phyloP scores from a whole-genome alignment of 352 stramenopile genomes.

The Phytophthora chlamydospora region DNA sequence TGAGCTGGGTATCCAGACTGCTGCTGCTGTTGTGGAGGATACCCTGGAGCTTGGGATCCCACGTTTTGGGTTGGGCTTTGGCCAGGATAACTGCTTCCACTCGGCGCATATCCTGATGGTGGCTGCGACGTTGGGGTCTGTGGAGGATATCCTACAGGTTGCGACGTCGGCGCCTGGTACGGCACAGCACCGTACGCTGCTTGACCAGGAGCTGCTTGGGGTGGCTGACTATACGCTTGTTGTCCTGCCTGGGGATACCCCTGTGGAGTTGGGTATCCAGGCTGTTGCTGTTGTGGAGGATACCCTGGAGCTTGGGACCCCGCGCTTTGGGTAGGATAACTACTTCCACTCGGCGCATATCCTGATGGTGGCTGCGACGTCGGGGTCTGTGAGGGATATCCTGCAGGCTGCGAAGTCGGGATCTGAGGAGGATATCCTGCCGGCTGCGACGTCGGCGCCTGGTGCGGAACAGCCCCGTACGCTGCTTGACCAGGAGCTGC shows the following conservation, averaged over 20 bases:
- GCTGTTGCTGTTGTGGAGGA: constrained; percentile 36
- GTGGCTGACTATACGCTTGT: constrained; percentile 28
- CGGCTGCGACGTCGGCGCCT: constrained; percentile 21
- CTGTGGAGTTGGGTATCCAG: constrained; percentile 23
- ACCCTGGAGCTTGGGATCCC: constrained; percentile 16
- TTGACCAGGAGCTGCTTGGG: constrained; percentile 16
- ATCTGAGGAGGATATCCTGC: constrained; percentile 22
- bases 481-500: constrained; percentile 13
- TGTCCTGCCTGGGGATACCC: constrained; percentile 33
- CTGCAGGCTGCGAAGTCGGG: constrained; percentile 15
- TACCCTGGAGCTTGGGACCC: constrained; percentile 29
- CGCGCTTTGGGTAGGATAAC: constrained; percentile 39
- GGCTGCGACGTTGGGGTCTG: constrained; percentile 7
- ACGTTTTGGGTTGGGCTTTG: constrained; percentile 28
- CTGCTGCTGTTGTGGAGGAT: constrained; percentile 34
- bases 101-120: background rate
- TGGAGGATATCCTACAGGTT: constrained; percentile 34
- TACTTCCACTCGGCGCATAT: constrained; percentile 23
- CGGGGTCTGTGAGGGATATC: constrained; percentile 23
- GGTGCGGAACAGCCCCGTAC: constrained; percentile 17
- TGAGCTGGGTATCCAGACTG: background rate
- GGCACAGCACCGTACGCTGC: constrained; percentile 15
- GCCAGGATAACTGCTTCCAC: constrained; percentile 31
- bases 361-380: constrained; percentile 9
- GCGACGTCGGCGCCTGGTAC: constrained; percentile 19